Evolutionary conservation across 1,284 basidiomycete species (phyloP).

Genomic region (Exsudoporus floridanus): DNA sequence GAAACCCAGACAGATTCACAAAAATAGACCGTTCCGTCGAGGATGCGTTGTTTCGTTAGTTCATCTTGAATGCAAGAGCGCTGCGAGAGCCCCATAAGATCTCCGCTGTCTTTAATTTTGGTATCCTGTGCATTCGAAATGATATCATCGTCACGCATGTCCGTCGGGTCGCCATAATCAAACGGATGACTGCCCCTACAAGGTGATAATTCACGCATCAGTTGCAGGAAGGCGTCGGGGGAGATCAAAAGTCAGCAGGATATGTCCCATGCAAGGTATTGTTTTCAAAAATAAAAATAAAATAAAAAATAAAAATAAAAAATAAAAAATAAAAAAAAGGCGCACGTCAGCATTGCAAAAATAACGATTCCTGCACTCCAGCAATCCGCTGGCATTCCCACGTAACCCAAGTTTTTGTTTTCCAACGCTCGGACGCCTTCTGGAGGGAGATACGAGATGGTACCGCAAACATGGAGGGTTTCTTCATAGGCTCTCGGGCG

Average conservation of each 20-base stretch:
- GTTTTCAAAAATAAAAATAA: no score
- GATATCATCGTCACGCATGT: slow-evolving; percentile 18
- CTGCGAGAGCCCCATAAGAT: slow-evolving; percentile 44
- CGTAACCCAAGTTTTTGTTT: slow-evolving; percentile 67
- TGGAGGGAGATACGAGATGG: slow-evolving; percentile 81
- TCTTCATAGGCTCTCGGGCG: slow-evolving; percentile 76
- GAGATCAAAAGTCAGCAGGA: neutral
- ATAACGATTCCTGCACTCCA: slow-evolving; percentile 81
- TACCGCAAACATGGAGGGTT: slow-evolving; percentile 79
- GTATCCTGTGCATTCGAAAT: slow-evolving; percentile 4
- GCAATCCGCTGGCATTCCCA: slow-evolving; percentile 78
- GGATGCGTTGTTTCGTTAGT: slow-evolving; percentile 65
- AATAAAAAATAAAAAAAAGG: neutral
- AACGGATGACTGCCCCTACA: slow-evolving; percentile 72
- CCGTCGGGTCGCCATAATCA: slow-evolving; percentile 50
- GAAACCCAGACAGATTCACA: slow-evolving; percentile 50
- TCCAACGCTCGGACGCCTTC: slow-evolving; percentile 78
- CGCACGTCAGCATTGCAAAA: slow-evolving; percentile 71
- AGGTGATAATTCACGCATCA: slow-evolving; percentile 9
- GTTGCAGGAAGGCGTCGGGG: slow-evolving; percentile 1
- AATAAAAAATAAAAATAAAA: neutral
- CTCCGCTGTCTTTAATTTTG: slow-evolving; percentile 21
- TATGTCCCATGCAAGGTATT: neutral
- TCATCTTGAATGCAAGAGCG: slow-evolving; percentile 52
- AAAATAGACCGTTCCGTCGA: slow-evolving; percentile 60